Base-by-base conservation (phyloP, 805 yeast species). In the Candida lessepsii region DNA sequence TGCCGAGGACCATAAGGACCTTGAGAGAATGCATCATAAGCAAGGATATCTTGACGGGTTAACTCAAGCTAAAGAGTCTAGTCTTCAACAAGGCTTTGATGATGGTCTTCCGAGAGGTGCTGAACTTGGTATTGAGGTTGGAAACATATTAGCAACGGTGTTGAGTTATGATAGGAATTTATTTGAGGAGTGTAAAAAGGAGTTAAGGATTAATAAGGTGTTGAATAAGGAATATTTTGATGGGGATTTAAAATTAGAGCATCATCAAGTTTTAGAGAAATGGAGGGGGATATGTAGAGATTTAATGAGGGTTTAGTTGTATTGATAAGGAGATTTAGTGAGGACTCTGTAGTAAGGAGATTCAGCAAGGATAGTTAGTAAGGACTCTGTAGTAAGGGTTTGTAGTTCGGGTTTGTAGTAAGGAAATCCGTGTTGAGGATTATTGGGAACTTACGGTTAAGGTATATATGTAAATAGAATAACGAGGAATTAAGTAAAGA, bases 11-110 rank as follows among this genome's bases (percentile, higher is more conserved):
- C 21, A 31, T 13, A 39, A 29, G 8, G 37, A 37, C 11, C 39
- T 83, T 35, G 64, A 76, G 49, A 62, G 90, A 21, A 72, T 70
- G 8, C 96, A 90, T 55, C 70, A 70, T 7, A 86, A 85, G 47
- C 83, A 83, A 46, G 98, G 97, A 0, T 90, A 86, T 50, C 60
- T 87, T 4, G 96, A 84, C 45, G 98, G 97, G 0, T 54, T 90
- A 5, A 69, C 86, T 1, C 61, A 58, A 11, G 77, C 87, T 4
- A 82, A 86, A 51, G 95, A 86, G 48, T 60, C 61, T 6, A 76
- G 82, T 29, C 63, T 88, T 17, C 97, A 90, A 54, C 54, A 65
- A 9, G 96, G 96, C 0, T 90, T 91, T 54, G 95, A 90, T 56
- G 71, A 65, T 2, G 91, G 91, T 0, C 90, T 80, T 49, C 87